Evolutionary conservation across 495 filamentous ascomycete species (phyloP).

Genomic region (Lepraria neglecta): DNA sequence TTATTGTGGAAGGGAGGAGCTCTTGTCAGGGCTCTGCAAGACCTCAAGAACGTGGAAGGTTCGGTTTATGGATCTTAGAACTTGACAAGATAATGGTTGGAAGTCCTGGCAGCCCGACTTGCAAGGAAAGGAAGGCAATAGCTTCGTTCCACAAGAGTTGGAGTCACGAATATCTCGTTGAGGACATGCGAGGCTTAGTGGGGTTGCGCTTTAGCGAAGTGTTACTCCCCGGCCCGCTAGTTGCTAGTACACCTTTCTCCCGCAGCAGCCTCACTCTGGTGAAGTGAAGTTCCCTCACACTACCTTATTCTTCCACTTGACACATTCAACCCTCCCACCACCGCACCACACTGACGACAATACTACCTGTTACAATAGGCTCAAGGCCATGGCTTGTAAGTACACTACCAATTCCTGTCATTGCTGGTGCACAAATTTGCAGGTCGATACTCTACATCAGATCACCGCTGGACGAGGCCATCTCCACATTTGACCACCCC

Average conservation of each 20-base stretch:
- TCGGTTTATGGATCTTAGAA: background rate
- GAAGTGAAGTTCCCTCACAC: background rate
- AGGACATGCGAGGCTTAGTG: constrained; percentile 5
- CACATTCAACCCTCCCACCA: constrained; percentile 16
- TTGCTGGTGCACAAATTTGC: background rate
- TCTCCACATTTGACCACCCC: constrained; percentile 11
- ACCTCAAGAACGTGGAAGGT: no score
- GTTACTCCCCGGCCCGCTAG: background rate
- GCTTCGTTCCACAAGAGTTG: background rate
- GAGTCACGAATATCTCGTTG: background rate
- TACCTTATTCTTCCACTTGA: constrained; percentile 3
- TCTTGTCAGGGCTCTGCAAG: background rate
- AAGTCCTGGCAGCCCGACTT: no score
- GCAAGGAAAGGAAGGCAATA: background rate
- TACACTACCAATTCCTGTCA: constrained; percentile 16
- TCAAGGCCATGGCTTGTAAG: constrained; percentile 41
- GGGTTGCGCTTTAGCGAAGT: constrained; percentile 9
- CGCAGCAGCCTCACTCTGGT: no score
- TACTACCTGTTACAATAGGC: constrained; percentile 26
- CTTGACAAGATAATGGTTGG: no score
- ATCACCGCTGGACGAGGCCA: constrained; percentile 14
- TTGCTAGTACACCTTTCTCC: no score
- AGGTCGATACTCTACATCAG: background rate
- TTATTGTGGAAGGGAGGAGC: background rate
- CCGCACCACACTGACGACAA: constrained; percentile 16